Evolutionary conservation across 176 grass and related monocot species (phyloP).

Genomic region (Triticum dicoccoides): DNA sequence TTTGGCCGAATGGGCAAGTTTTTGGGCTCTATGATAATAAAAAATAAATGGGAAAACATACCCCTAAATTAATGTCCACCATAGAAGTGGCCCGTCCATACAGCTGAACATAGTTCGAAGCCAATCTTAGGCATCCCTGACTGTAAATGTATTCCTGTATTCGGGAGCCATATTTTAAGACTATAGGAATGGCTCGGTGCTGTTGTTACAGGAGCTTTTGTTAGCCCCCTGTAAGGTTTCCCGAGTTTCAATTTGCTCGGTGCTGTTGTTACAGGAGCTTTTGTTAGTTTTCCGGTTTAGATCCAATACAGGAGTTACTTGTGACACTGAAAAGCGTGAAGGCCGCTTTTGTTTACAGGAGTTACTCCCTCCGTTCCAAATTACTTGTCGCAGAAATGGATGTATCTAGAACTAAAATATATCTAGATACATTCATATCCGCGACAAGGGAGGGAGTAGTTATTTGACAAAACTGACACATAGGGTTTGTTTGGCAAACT

Average conservation of each 20-base stretch:
- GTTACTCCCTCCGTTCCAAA: too few species aligned
- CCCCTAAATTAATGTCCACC: background rate
- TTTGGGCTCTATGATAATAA: background rate
- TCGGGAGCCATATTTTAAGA: background rate
- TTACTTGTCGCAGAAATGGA: too few species aligned
- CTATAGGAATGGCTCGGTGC: background rate
- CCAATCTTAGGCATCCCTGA: background rate
- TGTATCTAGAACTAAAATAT: too few species aligned
- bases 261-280: background rate
- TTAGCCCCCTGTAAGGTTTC: background rate
- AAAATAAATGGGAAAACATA: background rate
- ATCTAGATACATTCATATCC: too few species aligned
- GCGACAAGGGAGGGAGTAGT: too few species aligned
- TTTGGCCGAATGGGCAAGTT: background rate
- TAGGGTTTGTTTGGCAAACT: background rate
- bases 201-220: too few species aligned
- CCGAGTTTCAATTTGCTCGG: background rate
- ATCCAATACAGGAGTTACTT: too few species aligned
- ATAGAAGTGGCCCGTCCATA: background rate
- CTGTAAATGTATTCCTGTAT: conserved; percentile 30
- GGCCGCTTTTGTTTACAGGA: too few species aligned
- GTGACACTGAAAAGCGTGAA: too few species aligned
- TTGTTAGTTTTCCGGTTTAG: too few species aligned
- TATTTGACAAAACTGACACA: too few species aligned
- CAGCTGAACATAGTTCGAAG: background rate